phyloP scores from a whole-genome alignment of 805 yeast species.

The Barnettozyma vustinii region DNA sequence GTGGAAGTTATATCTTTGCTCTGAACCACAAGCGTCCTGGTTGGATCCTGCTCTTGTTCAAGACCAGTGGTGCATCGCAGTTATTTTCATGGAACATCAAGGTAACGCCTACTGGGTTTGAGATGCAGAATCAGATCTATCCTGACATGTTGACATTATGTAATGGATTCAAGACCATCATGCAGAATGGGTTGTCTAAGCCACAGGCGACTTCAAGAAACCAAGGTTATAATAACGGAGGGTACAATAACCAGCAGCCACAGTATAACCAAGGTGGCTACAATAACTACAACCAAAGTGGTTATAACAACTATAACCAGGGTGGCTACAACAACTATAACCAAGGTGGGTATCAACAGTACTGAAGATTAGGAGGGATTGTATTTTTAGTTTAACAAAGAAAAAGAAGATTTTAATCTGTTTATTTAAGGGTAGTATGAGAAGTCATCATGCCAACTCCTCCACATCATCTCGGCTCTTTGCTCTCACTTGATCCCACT shows the following conservation, averaged over 20 bases:
- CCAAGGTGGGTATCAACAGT: constrained; percentile 1
- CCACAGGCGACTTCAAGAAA: background rate
- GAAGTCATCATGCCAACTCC: constrained; percentile 15
- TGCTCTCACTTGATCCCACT: constrained; percentile 13
- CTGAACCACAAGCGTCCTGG: constrained; percentile 90
- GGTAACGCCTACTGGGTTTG: constrained; percentile 84
- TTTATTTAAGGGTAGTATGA: background rate
- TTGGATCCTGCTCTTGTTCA: constrained; percentile 84
- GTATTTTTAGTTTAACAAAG: background rate
- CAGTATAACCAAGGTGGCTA: background rate
- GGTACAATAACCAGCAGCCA: background rate
- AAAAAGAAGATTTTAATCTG: background rate
- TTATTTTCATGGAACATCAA: constrained; percentile 85
- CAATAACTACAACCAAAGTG: background rate
- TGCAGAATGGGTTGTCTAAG: constrained; percentile 24
- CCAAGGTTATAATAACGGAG: background rate
- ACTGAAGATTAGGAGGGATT: background rate
- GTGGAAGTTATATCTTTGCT: constrained; percentile 87
- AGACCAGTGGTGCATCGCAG: constrained; percentile 63
- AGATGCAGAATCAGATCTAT: constrained; percentile 71
- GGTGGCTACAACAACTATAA: background rate
- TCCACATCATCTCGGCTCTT: constrained; percentile 17
- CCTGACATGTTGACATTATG: constrained; percentile 86
- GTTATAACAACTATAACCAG: background rate
- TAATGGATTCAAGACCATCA: constrained; percentile 84